These are phyloP conservation scores for Corylus heterophylla DNA, from an alignment of 306 rosid genomes.

Conservation along the genomic window DNA sequence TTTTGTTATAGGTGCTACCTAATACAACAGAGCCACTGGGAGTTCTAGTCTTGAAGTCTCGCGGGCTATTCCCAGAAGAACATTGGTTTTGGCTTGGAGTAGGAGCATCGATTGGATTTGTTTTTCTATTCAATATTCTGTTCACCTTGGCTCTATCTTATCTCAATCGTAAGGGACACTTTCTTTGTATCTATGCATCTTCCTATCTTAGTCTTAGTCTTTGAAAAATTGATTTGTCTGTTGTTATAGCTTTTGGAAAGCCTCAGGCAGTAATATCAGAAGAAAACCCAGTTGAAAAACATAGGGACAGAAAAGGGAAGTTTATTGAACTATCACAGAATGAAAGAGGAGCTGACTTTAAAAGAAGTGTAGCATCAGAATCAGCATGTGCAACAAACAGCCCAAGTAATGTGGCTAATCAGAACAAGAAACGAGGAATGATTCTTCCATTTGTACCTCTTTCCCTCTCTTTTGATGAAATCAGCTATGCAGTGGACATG, in stretches of 20 bases:
- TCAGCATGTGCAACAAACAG: slow-evolving; percentile 47
- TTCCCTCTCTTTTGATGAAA: slow-evolving; percentile 69
- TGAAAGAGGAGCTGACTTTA: slow-evolving; percentile 34
- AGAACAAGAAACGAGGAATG: slow-evolving; percentile 56
- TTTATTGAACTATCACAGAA: slow-evolving; percentile 39
- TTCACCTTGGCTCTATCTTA: slow-evolving; percentile 61
- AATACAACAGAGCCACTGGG: slow-evolving; percentile 73
- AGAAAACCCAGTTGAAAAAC: slow-evolving; percentile 58
- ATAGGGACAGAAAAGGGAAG: slow-evolving; percentile 35
- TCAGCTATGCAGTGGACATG: slow-evolving; percentile 76
- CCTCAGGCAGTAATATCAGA: slow-evolving; percentile 61
- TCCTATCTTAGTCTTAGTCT: neutral
- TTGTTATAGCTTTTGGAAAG: slow-evolving; percentile 60
- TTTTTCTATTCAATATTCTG: slow-evolving; percentile 67
- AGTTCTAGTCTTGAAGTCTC: slow-evolving; percentile 63
- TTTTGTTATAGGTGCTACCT: slow-evolving; percentile 50
- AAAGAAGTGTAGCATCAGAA: slow-evolving; percentile 38
- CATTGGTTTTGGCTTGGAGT: slow-evolving; percentile 92
- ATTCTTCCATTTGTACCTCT: slow-evolving; percentile 83
- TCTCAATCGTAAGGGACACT: slow-evolving; percentile 60
- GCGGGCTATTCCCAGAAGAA: slow-evolving; percentile 69
- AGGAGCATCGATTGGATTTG: slow-evolving; percentile 69
- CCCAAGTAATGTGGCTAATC: slow-evolving; percentile 25
- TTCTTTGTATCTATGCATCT: too few species aligned
- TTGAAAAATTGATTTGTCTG: neutral